A percentile compares a stretch with the other conserved stretches of the same genome.
These are phyloP conservation scores for Clarireedia hainanense DNA, from an alignment of 2,329 filamentous ascomycete species.

Conservation along the genomic window DNA sequence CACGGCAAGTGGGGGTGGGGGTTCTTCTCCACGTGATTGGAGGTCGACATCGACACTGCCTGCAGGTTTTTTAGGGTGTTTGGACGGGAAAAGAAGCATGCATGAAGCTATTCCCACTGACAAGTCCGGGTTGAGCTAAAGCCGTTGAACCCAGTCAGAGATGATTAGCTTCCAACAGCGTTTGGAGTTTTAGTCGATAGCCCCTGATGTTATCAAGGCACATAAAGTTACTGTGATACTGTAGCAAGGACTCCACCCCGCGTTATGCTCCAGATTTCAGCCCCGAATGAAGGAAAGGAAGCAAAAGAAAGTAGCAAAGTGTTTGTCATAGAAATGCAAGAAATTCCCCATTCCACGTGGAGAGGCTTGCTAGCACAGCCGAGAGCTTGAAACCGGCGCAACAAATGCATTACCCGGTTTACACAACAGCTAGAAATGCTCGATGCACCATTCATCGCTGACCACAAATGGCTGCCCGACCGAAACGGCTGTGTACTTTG, in stretches of 20 bases:
- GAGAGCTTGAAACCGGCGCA: neutral
- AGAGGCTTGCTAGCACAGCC: no score
- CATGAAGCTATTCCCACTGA: neutral
- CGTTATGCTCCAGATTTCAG: no score
- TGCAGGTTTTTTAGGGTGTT: neutral
- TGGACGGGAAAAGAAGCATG: neutral
- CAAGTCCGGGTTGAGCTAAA: no score
- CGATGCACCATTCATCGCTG: no score
- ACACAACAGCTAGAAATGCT: no score
- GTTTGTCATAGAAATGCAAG: conserved; percentile 6
- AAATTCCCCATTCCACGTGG: neutral
- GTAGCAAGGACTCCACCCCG: no score
- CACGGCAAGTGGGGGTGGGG: neutral
- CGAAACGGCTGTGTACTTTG: neutral
- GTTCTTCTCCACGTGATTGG: no score
- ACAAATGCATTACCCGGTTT: neutral
- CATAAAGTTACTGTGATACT: neutral
- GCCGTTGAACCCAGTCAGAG: no score
- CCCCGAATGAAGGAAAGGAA: no score
- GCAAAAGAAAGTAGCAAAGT: neutral
- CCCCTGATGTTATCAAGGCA: neutral
- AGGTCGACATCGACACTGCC: no score
- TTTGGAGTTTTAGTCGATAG: neutral
- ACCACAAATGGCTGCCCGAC: neutral
- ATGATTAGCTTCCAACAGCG: neutral